Evolutionary conservation across 306 rosid species (phyloP).

Genomic region (Trichosanthes cucumerina): DNA sequence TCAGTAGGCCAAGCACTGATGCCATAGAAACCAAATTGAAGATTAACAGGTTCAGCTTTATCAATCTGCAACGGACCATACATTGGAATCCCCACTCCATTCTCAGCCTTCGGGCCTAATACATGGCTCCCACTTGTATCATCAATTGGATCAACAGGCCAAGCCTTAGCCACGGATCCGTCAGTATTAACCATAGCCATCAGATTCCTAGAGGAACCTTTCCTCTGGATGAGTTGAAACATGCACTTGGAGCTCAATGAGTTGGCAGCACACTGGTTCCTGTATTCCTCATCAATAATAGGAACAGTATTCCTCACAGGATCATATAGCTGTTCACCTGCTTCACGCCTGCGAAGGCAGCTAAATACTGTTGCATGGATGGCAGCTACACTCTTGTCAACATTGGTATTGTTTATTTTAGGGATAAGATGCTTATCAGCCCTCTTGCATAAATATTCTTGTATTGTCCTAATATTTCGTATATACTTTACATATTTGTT

Average conservation of each 20-base stretch:
- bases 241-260: conserved; percentile 87
- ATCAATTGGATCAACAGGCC: conserved; percentile 83
- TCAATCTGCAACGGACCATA: conserved; percentile 30
- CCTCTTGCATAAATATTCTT: conserved; percentile 90
- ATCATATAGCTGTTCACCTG: conserved; percentile 78
- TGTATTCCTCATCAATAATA: conserved; percentile 75
- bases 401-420: conserved; percentile 94
- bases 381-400: conserved; percentile 97
- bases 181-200: conserved; percentile 88
- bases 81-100: conserved; percentile 27
- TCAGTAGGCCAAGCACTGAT: conserved; percentile 94
- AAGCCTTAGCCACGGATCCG: conserved; percentile 93
- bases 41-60: conserved; percentile 80
- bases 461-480: conserved; percentile 88
- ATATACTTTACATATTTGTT: conserved; percentile 94
- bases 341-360: conserved; percentile 85
- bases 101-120: conserved; percentile 39
- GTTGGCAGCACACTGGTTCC: conserved; percentile 86
- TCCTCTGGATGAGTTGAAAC: conserved; percentile 89
- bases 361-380: conserved; percentile 97
- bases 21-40: conserved; percentile 92
- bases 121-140: conserved; percentile 55
- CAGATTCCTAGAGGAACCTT: conserved; percentile 85
- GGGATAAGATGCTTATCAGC: conserved; percentile 98
- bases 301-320: conserved; percentile 66